Percentiles rank a stretch among this genome's conserved stretches.
Conservation (phyloP, 306 rosid species). For the Corylus americana region DNA sequence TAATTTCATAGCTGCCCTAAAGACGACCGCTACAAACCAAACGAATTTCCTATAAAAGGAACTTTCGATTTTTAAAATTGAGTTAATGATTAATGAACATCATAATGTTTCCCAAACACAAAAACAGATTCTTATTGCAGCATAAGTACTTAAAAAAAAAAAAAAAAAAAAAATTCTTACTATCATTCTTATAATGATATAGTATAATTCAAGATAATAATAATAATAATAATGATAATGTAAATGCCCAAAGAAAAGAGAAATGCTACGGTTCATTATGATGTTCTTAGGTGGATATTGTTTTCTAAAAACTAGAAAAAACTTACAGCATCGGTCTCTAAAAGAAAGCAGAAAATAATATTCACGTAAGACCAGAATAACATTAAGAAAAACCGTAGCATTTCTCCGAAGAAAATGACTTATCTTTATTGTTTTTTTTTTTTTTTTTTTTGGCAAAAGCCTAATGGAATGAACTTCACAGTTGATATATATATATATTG, state of each 20-base stretch:
- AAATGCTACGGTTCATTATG: no score
- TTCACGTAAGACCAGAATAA: no score
- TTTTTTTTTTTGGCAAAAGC: neutral
- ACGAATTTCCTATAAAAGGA: neutral
- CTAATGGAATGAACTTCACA: neutral
- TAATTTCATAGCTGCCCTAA: neutral
- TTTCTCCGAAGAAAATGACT: no score
- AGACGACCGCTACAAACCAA: neutral
- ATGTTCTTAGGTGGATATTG: no score
- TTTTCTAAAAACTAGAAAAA: no score
- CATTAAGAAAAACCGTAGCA: no score
- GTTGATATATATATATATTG: neutral
- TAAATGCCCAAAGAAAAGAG: no score
- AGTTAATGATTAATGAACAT: neutral
- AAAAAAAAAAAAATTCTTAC: neutral
- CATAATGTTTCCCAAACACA: neutral
- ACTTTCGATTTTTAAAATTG: neutral
- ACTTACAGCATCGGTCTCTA: no score
- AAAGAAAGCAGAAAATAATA: no score
- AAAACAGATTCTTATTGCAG: neutral
- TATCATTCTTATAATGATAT: no score
- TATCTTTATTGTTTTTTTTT: neutral
- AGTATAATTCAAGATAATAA: no score
- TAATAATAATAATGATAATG: no score
- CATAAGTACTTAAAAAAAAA: neutral